Conservation (phyloP, 2,329 filamentous ascomycete species). For the Paracoccidioides brasiliensis region DNA sequence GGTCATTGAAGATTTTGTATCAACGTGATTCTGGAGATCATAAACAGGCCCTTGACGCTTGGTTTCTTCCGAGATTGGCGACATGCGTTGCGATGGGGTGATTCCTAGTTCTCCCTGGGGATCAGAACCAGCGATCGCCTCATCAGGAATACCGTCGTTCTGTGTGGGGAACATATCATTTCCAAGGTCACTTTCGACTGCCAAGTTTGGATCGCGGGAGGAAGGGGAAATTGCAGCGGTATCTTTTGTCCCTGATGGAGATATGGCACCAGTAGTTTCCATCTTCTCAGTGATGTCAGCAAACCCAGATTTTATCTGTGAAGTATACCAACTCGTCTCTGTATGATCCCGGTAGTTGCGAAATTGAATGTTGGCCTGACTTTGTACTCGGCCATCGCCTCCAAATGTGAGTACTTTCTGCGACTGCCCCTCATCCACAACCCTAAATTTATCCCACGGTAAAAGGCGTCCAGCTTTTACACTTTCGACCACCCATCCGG, state of each 20-base stretch:
- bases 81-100: background rate
- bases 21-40: background rate
- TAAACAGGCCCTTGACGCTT: background rate
- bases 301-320: slow-evolving; percentile 43
- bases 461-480: slow-evolving; percentile 66
- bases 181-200: background rate
- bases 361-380: slow-evolving; percentile 47
- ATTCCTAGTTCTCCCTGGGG: too few relatives aligned
- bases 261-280: background rate
- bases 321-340: slow-evolving; percentile 68
- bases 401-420: slow-evolving; percentile 63
- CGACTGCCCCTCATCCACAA: slow-evolving; percentile 69
- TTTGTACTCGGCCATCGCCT: slow-evolving; percentile 48
- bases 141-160: background rate
- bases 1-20: slow-evolving; percentile 40
- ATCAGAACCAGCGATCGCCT: background rate
- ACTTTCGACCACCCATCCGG: slow-evolving; percentile 87
- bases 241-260: background rate
- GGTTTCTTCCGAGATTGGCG: too few relatives aligned
- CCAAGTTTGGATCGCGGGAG: background rate
- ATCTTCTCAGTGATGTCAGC: background rate
- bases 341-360: slow-evolving; percentile 69
- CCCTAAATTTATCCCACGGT: slow-evolving; percentile 73
- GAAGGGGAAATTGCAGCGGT: background rate
- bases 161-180: background rate